Conservation (phyloP, 2,329 filamentous ascomycete species). For the Teratosphaeria destructans region DNA sequence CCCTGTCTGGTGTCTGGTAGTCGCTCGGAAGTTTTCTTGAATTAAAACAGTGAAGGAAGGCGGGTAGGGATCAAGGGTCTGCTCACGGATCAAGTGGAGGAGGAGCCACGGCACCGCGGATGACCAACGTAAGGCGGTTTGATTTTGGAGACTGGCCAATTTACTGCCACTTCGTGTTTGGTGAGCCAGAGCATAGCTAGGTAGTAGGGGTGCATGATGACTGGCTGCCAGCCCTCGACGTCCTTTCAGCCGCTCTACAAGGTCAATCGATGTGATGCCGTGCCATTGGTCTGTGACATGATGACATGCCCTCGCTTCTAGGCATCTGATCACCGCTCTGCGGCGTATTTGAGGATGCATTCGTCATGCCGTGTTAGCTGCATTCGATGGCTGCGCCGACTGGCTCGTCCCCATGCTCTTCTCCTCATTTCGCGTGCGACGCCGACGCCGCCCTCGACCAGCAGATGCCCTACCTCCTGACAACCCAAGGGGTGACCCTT, state of each 20-base stretch:
- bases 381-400: not conserved
- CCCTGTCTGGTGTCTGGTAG: not conserved
- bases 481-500: not conserved
- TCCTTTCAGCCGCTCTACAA: not conserved
- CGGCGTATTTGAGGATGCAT: not conserved
- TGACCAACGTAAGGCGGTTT: not conserved
- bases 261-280: not conserved
- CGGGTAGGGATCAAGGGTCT: not conserved
- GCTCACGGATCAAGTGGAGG: not conserved
- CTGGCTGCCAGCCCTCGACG: not conserved
- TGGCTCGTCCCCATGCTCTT: not conserved
- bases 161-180: not conserved
- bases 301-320: not conserved
- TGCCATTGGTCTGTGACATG: not conserved
- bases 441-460: not conserved
- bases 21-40: not conserved
- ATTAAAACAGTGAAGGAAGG: not conserved
- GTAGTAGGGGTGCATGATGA: not conserved
- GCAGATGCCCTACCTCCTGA: not conserved
- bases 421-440: not conserved
- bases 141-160: no score
- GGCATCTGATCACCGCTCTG: not conserved
- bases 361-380: not conserved
- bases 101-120: not conserved
- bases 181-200: not conserved